Evolutionary conservation across 768 basidiomycete genomes (phyloP).

Genomic region (Phylloporus arenicola): DNA sequence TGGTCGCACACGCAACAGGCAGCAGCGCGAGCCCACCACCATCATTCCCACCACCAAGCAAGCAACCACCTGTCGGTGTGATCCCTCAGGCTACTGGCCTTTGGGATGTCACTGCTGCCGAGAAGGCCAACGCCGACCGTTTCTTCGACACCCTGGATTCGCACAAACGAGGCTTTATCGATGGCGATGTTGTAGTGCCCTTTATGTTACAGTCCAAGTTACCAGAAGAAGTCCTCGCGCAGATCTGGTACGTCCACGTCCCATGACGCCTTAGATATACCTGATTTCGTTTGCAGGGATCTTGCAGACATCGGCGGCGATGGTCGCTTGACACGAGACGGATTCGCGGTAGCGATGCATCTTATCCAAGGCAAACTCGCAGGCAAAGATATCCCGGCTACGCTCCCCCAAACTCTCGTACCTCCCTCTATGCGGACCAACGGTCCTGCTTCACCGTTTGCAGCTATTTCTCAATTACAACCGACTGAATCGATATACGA

Average conservation of each 20-base stretch:
- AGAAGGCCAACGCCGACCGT: conserved; percentile 72
- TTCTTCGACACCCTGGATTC: conserved; percentile 82
- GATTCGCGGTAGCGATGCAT: conserved; percentile 94
- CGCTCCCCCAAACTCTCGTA: conserved; percentile 67
- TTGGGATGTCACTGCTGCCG: conserved; percentile 83
- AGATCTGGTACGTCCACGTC: conserved; percentile 66
- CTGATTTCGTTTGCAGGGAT: conserved; percentile 56
- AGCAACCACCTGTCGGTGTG: conserved; percentile 53
- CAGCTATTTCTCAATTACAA: conserved; percentile 34
- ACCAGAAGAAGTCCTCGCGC: conserved; percentile 77
- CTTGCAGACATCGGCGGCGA: conserved; percentile 86
- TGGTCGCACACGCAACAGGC: conserved; percentile 53
- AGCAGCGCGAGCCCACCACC: conserved; percentile 54
- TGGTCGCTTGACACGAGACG: conserved; percentile 80
- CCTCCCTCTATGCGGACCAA: conserved; percentile 73
- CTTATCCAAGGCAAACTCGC: conserved; percentile 82
- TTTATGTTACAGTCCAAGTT: conserved; percentile 92
- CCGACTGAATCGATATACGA: conserved; percentile 39
- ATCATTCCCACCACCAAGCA: conserved; percentile 40
- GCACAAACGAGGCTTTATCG: conserved; percentile 71
- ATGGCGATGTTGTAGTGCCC: conserved; percentile 91
- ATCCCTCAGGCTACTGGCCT: conserved; percentile 25
- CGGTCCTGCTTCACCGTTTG: conserved; percentile 33
- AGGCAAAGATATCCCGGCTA: conserved; percentile 68
- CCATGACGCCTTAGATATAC: not conserved